Evolutionary conservation across 2,329 filamentous ascomycete genomes (phyloP).

Genomic region (Trichoderma breve): DNA sequence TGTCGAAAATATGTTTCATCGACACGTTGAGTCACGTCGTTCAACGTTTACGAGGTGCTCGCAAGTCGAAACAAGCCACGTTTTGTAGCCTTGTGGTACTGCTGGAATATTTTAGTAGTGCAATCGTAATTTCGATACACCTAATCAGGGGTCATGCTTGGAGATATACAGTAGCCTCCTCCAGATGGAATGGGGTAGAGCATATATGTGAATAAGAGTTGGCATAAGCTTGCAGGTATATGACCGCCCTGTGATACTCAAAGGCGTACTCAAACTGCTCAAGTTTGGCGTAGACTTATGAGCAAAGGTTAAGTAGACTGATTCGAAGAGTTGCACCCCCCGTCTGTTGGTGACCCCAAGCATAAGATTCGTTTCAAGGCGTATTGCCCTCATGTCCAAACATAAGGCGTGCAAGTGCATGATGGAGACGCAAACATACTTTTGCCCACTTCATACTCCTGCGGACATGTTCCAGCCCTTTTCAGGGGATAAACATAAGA

Average conservation of each 20-base stretch:
- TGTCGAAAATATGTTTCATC: neutral
- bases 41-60: neutral
- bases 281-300: neutral
- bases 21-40: neutral
- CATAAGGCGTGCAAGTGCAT: neutral
- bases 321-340: neutral
- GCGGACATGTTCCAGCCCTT: neutral
- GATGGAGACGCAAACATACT: neutral
- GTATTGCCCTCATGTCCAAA: neutral
- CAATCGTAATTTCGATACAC: neutral
- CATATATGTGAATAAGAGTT: neutral
- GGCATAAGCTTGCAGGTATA: neutral
- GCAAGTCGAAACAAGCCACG: conserved; percentile 1
- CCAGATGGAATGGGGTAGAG: neutral
- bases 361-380: neutral
- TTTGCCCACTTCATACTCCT: neutral
- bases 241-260: neutral
- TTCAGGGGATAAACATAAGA: neutral
- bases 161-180: neutral
- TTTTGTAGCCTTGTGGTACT: neutral
- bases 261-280: neutral
- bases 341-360: neutral
- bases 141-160: neutral
- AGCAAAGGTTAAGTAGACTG: neutral
- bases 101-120: neutral